Evolutionary conservation across 2,329 filamentous ascomycete species (phyloP), one percentile per base, ranked within the genome.

Genomic region (Scedosporium aurantiacum): DNA sequence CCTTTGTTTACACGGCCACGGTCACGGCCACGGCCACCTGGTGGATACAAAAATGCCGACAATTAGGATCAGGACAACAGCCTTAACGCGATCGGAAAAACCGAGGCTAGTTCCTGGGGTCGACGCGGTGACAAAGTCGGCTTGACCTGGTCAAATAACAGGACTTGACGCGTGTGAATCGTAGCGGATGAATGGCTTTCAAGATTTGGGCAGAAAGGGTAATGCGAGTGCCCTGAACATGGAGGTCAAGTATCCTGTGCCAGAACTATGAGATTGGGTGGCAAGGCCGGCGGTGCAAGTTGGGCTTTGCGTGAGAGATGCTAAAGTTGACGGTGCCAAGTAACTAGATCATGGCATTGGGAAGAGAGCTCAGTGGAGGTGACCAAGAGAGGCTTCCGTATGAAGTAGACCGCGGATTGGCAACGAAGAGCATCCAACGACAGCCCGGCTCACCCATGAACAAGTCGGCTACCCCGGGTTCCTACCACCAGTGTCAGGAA

Each of bases 1-100:
- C 58, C 58, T 50, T 25, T 60, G 58, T 60, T 60, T 60, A 60
- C 58, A 60, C n/a, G 43, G 41, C 58, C 58, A 60, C 21, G 32
- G 32, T 37, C 25, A 37, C 32, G 32, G 32, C 32, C 32, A 37
- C 32, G 32, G 32, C 32, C 32, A 37, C 50, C 23, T 18, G 18
- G 23, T 23, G 43, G 45, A 12, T n/a, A 41, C 43, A 21, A 23
- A 28, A 41, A 40, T 37, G 45, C 41, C 57, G 25, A 25, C 18
- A 60, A 32, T n/a, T 2, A 27, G 16, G n/a, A 50, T n/a, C 3
- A 27, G 16, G n/a, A 50, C 12, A n/a, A 43, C 40, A 28, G 43
- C n/a, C 54, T 6, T 32, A 16, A 57, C 12, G 54, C 54, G 25
- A 27, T 16, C 54, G 23, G 25, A 21, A 16, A 14, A 16, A 37